Percentiles rank a stretch among this genome's conserved stretches.
phyloP scores from a whole-genome alignment of 768 basidiomycete genomes.

The Pleurotus cornucopiae region DNA sequence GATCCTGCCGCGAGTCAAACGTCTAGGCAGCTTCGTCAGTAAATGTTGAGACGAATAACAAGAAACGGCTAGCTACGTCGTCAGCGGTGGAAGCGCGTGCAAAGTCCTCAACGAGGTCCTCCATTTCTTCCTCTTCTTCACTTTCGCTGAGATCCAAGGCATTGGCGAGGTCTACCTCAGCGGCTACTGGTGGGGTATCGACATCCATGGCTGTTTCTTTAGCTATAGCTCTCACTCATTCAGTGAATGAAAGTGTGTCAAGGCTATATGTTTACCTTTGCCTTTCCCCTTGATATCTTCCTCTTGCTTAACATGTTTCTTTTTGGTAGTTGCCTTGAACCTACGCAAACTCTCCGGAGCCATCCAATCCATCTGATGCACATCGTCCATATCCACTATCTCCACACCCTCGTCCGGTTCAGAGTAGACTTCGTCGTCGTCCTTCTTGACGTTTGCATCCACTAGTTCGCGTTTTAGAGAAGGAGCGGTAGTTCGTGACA shows the following conservation, averaged over 20 bases:
- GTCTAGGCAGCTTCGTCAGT: conserved; percentile 30
- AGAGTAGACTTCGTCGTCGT: conserved; percentile 72
- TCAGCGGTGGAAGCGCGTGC: conserved; percentile 32
- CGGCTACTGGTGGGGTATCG: conserved; percentile 14
- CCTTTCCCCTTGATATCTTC: conserved; percentile 22
- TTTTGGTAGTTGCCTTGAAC: conserved; percentile 32
- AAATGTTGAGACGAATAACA: no score
- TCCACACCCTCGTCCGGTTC: conserved; percentile 87
- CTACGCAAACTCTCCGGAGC: conserved; percentile 71
- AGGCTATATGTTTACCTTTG: conserved; percentile 23
- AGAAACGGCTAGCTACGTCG: conserved; percentile 26
- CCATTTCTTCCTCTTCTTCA: conserved; percentile 76
- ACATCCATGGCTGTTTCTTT: conserved; percentile 7
- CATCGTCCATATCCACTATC: conserved; percentile 79
- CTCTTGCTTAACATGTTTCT: conserved; percentile 42
- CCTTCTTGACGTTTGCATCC: conserved; percentile 21
- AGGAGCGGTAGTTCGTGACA: conserved; percentile 48
- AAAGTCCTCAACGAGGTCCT: conserved; percentile 74
- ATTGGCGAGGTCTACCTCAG: conserved; percentile 45
- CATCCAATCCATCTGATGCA: conserved; percentile 82
- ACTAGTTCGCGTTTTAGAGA: conserved; percentile 40
- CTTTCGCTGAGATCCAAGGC: conserved; percentile 70
- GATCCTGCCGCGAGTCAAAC: conserved; percentile 49
- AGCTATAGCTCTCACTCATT: neutral
- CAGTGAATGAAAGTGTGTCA: neutral